These are phyloP conservation scores for Chalciporus sphaerocephalus DNA, from an alignment of 768 basidiomycete genomes.

Conservation along the genomic window DNA sequence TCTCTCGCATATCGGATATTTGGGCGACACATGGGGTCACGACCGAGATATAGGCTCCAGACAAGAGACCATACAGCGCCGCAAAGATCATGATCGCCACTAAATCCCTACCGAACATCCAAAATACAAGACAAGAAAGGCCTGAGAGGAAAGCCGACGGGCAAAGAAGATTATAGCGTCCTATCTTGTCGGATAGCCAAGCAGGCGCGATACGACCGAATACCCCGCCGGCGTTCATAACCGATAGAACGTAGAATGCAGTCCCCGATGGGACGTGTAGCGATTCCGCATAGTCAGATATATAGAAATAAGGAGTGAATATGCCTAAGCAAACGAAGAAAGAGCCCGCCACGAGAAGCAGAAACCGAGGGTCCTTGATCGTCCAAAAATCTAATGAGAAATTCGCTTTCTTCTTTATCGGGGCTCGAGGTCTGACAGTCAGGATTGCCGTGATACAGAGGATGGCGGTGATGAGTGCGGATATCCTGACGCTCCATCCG, in stretches of 20 bases:
- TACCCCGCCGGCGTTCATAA: conserved; percentile 66
- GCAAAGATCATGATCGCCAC: conserved; percentile 48
- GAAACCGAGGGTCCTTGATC: conserved; percentile 49
- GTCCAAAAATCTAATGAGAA: conserved; percentile 23
- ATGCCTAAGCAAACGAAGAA: conserved; percentile 60
- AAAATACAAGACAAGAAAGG: conserved; percentile 52
- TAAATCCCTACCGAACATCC: conserved; percentile 46
- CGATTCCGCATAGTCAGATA: conserved; percentile 53
- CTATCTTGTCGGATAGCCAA: conserved; percentile 58
- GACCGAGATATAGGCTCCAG: conserved; percentile 65
- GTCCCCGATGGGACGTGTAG: conserved; percentile 33
- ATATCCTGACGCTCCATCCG: conserved; percentile 58
- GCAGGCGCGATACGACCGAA: conserved; percentile 63
- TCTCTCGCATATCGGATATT: conserved; percentile 54
- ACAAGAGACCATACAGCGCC: conserved; percentile 56
- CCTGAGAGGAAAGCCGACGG: conserved; percentile 63
- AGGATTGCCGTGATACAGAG: conserved; percentile 46
- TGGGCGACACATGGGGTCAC: conserved; percentile 65
- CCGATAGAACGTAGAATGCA: conserved; percentile 55
- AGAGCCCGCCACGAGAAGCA: conserved; percentile 51
- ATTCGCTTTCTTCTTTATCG: conserved; percentile 14
- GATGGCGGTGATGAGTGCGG: conserved; percentile 46
- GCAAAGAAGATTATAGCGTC: conserved; percentile 62
- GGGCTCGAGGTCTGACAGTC: conserved; percentile 38
- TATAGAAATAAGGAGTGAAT: conserved; percentile 70